These are phyloP conservation scores for Ascochyta clinopodiicola DNA, from an alignment of 2,329 filamentous ascomycete species.

Conservation along the genomic window DNA sequence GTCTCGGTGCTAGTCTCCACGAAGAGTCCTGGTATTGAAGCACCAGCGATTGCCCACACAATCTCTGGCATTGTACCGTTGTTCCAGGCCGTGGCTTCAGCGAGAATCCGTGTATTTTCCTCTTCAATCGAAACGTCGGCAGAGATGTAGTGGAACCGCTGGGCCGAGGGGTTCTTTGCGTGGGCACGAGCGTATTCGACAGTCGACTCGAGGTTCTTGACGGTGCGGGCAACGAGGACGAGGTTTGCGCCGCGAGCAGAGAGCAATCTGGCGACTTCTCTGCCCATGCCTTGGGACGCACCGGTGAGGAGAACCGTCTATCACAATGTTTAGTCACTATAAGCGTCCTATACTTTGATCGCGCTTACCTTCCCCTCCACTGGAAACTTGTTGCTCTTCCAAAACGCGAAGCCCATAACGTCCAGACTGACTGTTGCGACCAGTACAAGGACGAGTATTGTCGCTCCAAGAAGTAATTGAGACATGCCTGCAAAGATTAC, in stretches of 20 bases:
- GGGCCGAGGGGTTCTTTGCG: conserved; percentile 68
- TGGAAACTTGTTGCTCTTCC: conserved; percentile 75
- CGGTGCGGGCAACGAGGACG: conserved; percentile 81
- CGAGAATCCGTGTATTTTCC: conserved; percentile 74
- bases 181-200: conserved; percentile 70
- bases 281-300: conserved; percentile 91
- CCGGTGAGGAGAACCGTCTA: conserved; percentile 91
- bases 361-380: conserved; percentile 78
- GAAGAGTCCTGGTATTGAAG: conserved; percentile 76
- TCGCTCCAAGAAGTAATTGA: conserved; percentile 45
- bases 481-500: conserved; percentile 43
- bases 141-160: conserved; percentile 83
- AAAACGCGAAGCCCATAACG: conserved; percentile 71
- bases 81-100: conserved; percentile 81
- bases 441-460: conserved; percentile 43
- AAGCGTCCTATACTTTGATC: no score
- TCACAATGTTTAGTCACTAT: background rate
- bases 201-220: conserved; percentile 74
- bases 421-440: conserved; percentile 49
- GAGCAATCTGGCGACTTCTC: conserved; percentile 74
- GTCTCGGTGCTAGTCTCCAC: conserved; percentile 72
- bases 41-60: conserved; percentile 89
- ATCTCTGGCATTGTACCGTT: conserved; percentile 75
- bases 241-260: conserved; percentile 84
- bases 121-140: conserved; percentile 77